Base-by-base conservation (phyloP, 371 early-diverging fungal genomes). In the Mucor lusitanicus region DNA sequence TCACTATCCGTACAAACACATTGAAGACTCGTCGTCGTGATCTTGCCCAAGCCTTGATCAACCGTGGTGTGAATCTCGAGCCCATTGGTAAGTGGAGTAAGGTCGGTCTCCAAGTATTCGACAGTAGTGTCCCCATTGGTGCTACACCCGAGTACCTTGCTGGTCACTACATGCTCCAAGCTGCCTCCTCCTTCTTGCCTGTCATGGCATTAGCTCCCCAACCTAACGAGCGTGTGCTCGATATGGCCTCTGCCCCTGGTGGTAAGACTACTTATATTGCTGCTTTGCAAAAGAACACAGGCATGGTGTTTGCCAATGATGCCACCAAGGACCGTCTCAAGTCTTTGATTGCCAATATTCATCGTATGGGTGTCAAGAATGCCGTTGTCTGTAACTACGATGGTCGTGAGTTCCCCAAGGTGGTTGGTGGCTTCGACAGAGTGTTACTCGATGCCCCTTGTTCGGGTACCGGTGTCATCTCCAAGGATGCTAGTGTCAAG, bases 241-340 rank as follows among this genome's bases (percentile, higher is more conserved):
- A 99, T 82, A 98, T 99, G 99, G 97, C 97, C 64, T 92, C 99
- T 30, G 98, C 99, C n/a, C 99, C 99, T 7, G 99, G 99, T 63
- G 99, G 99, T 74, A 99, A 99, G 79, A 94, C 96, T 17, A 96
- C 97, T 0, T 94, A 97, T 75, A 95, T 97, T 62, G 94, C 99
- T 15, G 95, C 98, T 3, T 76, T 99, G 59, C 92, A 97, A 89
- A 95, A 98, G 83, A 99, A 99, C 85, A 98, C 99, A 13, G 99
- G 99, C 50, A 86, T 93, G 80, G 89, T 99, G 11, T 96, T 97
- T 79, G 97, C 98, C 63, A 99, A 99, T 79, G 99, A 99, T 80
- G 90, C 95, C 55, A 97, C 90, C 84, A 94, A 95, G 75, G 97
- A 95, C 57, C 94, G 99, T 77, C 85, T 91, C 48, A 92, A 93